Base-by-base conservation (phyloP, 1,284 basidiomycete genomes). In the Pisolithus thermaeus region DNA sequence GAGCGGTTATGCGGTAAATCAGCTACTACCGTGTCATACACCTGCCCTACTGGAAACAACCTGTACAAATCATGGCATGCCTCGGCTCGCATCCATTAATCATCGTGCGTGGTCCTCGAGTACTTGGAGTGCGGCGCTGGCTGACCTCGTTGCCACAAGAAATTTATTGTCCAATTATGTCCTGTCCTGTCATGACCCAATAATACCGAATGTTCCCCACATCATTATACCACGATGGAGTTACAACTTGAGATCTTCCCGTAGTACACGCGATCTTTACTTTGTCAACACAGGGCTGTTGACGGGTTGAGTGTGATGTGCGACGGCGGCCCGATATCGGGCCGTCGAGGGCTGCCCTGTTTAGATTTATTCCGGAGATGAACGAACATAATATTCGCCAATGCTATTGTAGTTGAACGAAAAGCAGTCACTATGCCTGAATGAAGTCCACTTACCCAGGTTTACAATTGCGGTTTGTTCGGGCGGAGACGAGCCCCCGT, bases 141-240 rank as follows among this genome's bases (percentile, higher is more conserved):
- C 14, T 46, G 44, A 35, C 44, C 28, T 23, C 35, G 28, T 35
- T 36, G 44, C 30, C 42, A 28, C 27, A 43, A 46, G 30, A 46
- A 22, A 36, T 36, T 46, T 36, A 46, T 46, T 32, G 44, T 36
- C 44, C 44, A 46, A 46, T 46, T 46, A 32, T 20, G 30, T 32
- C 30, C 12, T 32, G n/a, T 18, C 18, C 39, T 35, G 14, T 28
- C 25, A 25, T 43, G 42, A 35, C 23, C 30, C 18, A 36, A 36
- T 45, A 45, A 47, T 32, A 12, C 22, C 36, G 20, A 37, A 38
- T 25, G 23, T 16, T 18, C 39, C 36, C 28, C 11, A 30, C 11
- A 30, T 30, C 28, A 30, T 27, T 40, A 25, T 40, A 38, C 32
- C 36, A 40, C 14, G 4, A 22, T 14, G 35, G 11, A 27, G 28